Conservation (phyloP, 2,329 filamentous ascomycete species). For the Hypoxylon rubiginosum region DNA sequence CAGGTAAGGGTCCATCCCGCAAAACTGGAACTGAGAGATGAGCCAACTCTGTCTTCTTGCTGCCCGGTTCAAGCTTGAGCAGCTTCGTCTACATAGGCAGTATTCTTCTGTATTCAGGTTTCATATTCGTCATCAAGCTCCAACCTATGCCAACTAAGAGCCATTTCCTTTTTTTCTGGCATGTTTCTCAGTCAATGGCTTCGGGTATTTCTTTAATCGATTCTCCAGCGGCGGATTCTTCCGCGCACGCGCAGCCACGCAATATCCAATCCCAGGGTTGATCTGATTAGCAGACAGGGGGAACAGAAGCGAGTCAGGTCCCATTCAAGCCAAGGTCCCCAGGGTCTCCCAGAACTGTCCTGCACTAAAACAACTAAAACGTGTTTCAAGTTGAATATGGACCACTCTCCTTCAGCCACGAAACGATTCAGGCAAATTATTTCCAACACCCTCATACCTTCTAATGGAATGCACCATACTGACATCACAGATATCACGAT, state of each 20-base stretch:
- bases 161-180: constrained; percentile 9
- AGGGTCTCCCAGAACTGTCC: constrained; percentile 10
- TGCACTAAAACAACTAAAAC: constrained; percentile 27
- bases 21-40: not conserved
- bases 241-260: constrained; percentile 31
- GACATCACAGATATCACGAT: constrained; percentile 22
- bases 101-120: not conserved
- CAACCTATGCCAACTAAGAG: too few relatives aligned
- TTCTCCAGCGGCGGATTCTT: constrained; percentile 31
- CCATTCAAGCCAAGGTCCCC: constrained; percentile 14
- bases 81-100: not conserved
- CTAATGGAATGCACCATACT: constrained; percentile 28
- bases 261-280: constrained; percentile 38
- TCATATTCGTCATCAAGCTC: constrained; percentile 17
- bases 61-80: not conserved
- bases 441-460: constrained; percentile 21
- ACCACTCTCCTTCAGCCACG: constrained; percentile 42
- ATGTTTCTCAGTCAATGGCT: constrained; percentile 19
- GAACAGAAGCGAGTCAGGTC: constrained; percentile 17
- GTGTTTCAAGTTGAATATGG: constrained; percentile 48
- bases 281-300: constrained; percentile 36
- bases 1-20: constrained; percentile 10
- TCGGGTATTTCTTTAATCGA: constrained; percentile 23
- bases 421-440: constrained; percentile 42
- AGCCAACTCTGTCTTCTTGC: not conserved